Conservation (phyloP, 73 alveolate genomes). For the Diophrys appendiculata region DNA sequence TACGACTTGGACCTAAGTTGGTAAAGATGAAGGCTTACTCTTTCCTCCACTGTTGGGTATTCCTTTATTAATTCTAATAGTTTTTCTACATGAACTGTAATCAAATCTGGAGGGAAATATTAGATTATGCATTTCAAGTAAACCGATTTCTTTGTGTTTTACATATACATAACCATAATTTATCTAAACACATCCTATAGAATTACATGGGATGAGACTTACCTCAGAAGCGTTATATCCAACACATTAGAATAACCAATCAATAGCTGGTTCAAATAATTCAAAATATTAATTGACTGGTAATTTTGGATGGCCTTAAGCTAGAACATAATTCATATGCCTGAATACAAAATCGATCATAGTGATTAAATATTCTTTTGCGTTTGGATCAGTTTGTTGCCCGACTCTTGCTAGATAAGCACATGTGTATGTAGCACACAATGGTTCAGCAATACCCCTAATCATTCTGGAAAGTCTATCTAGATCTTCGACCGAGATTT, state of each 20-base stretch:
- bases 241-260: slow-evolving; percentile 73
- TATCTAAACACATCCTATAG: slow-evolving; percentile 24
- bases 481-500: slow-evolving; percentile 64
- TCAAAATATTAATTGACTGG: slow-evolving; percentile 61
- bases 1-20: slow-evolving; percentile 10
- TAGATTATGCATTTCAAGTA: slow-evolving; percentile 53
- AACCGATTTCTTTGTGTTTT: slow-evolving; percentile 55
- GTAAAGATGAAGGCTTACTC: background rate
- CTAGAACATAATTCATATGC: slow-evolving; percentile 45
- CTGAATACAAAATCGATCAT: slow-evolving; percentile 62
- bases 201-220: background rate
- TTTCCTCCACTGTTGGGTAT: slow-evolving; percentile 4
- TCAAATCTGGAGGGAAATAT: slow-evolving; percentile 64
- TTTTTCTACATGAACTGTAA: slow-evolving; percentile 46
- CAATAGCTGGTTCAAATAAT: slow-evolving; percentile 78
- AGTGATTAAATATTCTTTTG: slow-evolving; percentile 70
- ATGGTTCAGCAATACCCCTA: slow-evolving; percentile 93
- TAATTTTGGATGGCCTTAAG: slow-evolving; percentile 61
- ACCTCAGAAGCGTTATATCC: slow-evolving; percentile 55
- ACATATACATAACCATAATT: slow-evolving; percentile 49
- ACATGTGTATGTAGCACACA: slow-evolving; percentile 86
- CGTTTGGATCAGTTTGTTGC: slow-evolving; percentile 70
- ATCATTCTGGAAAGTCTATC: slow-evolving; percentile 79
- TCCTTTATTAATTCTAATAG: slow-evolving; percentile 32
- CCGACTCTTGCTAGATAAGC: slow-evolving; percentile 88